These are phyloP conservation scores for Saccharomycopsis crataegensis DNA, from an alignment of 1,139 yeast genomes.

Conservation along the genomic window DNA sequence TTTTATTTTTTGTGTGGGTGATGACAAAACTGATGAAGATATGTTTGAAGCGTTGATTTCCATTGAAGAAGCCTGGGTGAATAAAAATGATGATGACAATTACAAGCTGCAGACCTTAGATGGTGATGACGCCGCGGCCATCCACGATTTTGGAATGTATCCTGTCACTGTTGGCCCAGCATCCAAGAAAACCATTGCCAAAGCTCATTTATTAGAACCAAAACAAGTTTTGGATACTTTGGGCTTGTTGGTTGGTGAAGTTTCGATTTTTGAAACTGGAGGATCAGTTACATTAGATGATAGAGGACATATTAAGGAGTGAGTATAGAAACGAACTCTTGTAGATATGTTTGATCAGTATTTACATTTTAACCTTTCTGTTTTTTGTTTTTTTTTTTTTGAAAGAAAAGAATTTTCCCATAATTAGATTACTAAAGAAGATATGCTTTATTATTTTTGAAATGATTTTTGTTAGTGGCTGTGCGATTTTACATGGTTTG, in stretches of 20 bases:
- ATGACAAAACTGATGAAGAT: conserved; percentile 95
- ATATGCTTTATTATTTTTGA: too few species aligned
- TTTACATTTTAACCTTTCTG: neutral
- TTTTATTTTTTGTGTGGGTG: conserved; percentile 86
- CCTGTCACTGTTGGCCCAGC: conserved; percentile 97
- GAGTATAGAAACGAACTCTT: neutral
- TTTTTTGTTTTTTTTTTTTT: neutral
- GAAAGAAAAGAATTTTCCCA: neutral
- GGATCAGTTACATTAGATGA: conserved; percentile 71
- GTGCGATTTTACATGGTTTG: too few species aligned
- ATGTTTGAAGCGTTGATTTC: conserved; percentile 75
- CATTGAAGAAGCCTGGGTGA: conserved; percentile 43
- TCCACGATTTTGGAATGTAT: conserved; percentile 50
- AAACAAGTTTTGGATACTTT: conserved; percentile 77
- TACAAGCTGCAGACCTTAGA: conserved; percentile 15
- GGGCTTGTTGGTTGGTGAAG: conserved; percentile 71
- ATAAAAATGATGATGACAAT: conserved; percentile 11
- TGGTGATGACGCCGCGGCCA: conserved; percentile 31
- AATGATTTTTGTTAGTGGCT: too few species aligned
- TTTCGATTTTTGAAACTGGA: conserved; percentile 66
- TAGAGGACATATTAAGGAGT: conserved; percentile 45
- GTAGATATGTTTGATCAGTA: neutral
- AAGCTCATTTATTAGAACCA: conserved; percentile 83
- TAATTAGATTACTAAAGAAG: neutral
- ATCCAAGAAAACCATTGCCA: conserved; percentile 79